These are phyloP conservation scores for Aphanomyces stellatus DNA, from an alignment of 352 stramenopile species.

Conservation along the genomic window DNA sequence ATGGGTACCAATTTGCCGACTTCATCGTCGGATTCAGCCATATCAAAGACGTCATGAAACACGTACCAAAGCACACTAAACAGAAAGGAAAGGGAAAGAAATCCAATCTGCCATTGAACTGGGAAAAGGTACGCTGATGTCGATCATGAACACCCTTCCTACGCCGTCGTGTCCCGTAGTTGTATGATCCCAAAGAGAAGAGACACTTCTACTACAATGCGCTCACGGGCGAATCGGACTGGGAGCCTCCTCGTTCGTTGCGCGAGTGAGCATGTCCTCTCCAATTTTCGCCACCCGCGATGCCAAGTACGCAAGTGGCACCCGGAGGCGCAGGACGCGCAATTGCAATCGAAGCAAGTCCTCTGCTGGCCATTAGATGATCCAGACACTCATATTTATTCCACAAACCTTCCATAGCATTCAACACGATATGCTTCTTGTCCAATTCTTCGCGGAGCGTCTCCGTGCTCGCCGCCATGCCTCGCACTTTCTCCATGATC, in stretches of 20 bases:
- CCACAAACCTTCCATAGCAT: slow-evolving; percentile 6
- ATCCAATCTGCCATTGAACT: neutral
- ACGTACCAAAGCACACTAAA: neutral
- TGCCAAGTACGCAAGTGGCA: slow-evolving; percentile 1
- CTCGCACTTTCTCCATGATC: neutral
- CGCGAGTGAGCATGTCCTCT: neutral
- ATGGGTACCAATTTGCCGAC: slow-evolving; percentile 17
- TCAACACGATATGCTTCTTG: neutral
- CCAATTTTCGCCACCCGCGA: neutral
- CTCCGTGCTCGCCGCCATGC: neutral
- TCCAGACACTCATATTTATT: neutral
- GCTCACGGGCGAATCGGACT: slow-evolving; percentile 11
- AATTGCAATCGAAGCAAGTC: slow-evolving; percentile 3
- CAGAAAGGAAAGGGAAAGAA: neutral
- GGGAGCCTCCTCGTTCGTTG: neutral
- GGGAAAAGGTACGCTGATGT: slow-evolving; percentile 2
- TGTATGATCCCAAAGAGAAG: slow-evolving; percentile 8
- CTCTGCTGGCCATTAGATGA: neutral
- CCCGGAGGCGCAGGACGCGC: slow-evolving; percentile 12
- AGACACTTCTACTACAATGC: slow-evolving; percentile 15
- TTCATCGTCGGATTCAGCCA: slow-evolving; percentile 3
- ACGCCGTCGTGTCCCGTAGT: neutral
- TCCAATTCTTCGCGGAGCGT: neutral
- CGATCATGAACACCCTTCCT: neutral
- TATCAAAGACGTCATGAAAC: no score